Evolutionary conservation across 495 filamentous ascomycete species (phyloP), one percentile per base, ranked within the genome.

Genomic region (Paragyromitra xinjiangensis): DNA sequence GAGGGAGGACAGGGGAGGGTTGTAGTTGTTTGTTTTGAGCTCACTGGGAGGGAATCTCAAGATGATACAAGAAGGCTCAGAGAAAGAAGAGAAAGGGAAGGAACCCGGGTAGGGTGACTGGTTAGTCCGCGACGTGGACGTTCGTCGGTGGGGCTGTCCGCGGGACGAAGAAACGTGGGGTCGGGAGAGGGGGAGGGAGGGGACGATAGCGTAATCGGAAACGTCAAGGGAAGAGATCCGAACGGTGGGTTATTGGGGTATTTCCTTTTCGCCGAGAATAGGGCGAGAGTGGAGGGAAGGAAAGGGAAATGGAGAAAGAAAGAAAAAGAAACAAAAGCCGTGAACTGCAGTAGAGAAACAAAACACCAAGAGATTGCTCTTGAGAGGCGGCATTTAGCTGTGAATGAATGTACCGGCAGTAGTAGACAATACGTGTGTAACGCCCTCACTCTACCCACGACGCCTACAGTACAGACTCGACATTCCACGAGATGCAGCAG

Each of bases 71-170:
- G 44, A 29, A 48, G 22, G 58, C 16, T 11, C 12, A 40, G 14
- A 29, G 42, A 45, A 37, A 63, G 44, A 39, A 44, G 26, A 37
- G 24, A 22, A 24, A 7, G 53, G 12, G 9, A 55, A 34, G 61
- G 59, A 70, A 71, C 56, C 66, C 40, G 73, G 73, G 65, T 58
- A 26, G n/a, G 67, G 50, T 3, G 40, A 39, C 26, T 50, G 73
- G 24, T 19, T 56, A 58, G 53, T 3, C 77, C 66, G 68, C 67
- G 66, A 79, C 77, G 77, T 79, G 77, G 77, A 78, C 74, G 63
- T 11, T 65, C 34, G 45, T 58, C 48, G 76, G 71, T 78, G 77
- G 74, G 56, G 75, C 29, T 59, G 55, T 44, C 56, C 42, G 72
- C 64, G 64, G 64, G 63, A 61, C 24, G 44, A 11, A 29, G 5